Evolutionary conservation across 257 asterid genomes (phyloP).

Genomic region (Leonotis leonurus): DNA sequence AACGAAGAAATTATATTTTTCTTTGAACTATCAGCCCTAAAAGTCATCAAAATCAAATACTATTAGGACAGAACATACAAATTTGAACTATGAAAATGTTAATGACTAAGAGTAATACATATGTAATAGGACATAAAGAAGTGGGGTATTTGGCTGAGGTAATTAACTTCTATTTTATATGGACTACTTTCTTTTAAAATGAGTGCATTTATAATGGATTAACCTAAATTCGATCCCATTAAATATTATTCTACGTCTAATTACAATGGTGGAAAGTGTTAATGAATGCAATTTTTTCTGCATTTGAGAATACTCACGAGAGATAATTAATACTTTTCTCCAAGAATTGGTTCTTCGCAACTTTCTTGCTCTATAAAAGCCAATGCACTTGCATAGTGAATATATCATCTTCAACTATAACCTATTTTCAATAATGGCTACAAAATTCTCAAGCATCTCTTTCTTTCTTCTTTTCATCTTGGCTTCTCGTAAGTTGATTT

Average conservation of each 20-base stretch:
- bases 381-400: not conserved
- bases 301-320: not conserved
- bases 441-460: not conserved
- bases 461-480: slow-evolving; percentile 4
- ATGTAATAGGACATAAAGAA: too few species aligned
- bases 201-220: not conserved
- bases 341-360: not conserved
- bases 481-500: slow-evolving; percentile 1
- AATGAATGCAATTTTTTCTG: not conserved
- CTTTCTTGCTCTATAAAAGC: not conserved
- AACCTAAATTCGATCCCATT: not conserved
- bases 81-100: too few species aligned
- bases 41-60: too few species aligned
- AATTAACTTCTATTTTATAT: too few species aligned
- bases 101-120: too few species aligned
- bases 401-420: too few species aligned
- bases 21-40: too few species aligned
- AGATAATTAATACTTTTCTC: not conserved
- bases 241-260: not conserved
- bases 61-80: too few species aligned
- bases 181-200: not conserved
- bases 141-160: too few species aligned
- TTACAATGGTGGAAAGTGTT: not conserved
- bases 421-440: not conserved
- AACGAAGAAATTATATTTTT: too few species aligned